Evolutionary conservation across 805 yeast species (phyloP).

Genomic region (Candida xyloterini): DNA sequence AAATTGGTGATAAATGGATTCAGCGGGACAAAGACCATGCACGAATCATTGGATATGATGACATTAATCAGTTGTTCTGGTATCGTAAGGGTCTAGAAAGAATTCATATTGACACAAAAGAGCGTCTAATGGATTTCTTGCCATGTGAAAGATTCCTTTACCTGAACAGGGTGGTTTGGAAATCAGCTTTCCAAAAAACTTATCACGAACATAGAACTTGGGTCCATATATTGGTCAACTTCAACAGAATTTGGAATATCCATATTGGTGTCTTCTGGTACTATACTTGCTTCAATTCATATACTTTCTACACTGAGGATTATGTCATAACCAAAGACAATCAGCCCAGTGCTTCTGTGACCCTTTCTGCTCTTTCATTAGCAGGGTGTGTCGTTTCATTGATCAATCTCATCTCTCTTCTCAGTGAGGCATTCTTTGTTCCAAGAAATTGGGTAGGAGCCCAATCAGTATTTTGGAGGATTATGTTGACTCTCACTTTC

Average conservation of each 20-base stretch:
- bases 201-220: slow-evolving; percentile 73
- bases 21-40: slow-evolving; percentile 62
- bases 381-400: slow-evolving; percentile 64
- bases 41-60: slow-evolving; percentile 79
- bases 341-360: slow-evolving; percentile 56
- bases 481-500: slow-evolving; percentile 40
- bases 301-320: slow-evolving; percentile 59
- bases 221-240: slow-evolving; percentile 70
- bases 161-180: slow-evolving; percentile 62
- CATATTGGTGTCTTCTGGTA: slow-evolving; percentile 77
- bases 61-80: slow-evolving; percentile 88
- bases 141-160: slow-evolving; percentile 53
- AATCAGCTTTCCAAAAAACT: slow-evolving; percentile 66
- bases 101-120: slow-evolving; percentile 44
- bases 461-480: slow-evolving; percentile 50
- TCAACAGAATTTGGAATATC: slow-evolving; percentile 76
- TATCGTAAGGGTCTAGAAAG: slow-evolving; percentile 64
- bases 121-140: slow-evolving; percentile 50
- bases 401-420: slow-evolving; percentile 52
- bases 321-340: slow-evolving; percentile 54
- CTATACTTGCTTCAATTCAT: slow-evolving; percentile 65
- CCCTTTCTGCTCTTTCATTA: slow-evolving; percentile 56
- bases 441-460: slow-evolving; percentile 77
- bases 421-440: slow-evolving; percentile 58
- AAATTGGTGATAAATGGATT: slow-evolving; percentile 41